Evolutionary conservation across 2,329 filamentous ascomycete species (phyloP).

Genomic region (Blumeria hordei): DNA sequence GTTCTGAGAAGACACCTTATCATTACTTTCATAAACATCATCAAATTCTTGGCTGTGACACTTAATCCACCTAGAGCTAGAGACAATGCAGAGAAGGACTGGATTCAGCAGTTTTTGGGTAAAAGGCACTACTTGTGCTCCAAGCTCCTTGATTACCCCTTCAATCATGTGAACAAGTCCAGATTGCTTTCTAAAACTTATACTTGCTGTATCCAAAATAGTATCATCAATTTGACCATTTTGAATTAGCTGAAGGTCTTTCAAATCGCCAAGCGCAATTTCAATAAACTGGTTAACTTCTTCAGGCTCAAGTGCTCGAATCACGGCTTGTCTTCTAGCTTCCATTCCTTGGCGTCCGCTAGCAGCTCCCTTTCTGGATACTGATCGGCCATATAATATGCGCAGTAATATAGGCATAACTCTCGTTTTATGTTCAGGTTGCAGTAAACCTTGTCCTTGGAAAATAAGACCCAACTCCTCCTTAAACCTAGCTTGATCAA

Average conservation of each 20-base stretch:
- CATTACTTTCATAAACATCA: constrained; percentile 14
- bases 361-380: constrained; percentile 53
- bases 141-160: constrained; percentile 64
- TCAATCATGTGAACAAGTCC: constrained; percentile 84
- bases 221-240: constrained; percentile 14
- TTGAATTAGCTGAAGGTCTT: constrained; percentile 31
- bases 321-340: constrained; percentile 53
- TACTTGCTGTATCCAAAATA: constrained; percentile 30
- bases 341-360: constrained; percentile 64
- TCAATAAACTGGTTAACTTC: constrained; percentile 64
- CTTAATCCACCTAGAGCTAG: constrained; percentile 35
- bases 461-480: constrained; percentile 85
- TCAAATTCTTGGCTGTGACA: constrained; percentile 11
- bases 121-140: constrained; percentile 45
- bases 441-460: constrained; percentile 48
- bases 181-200: constrained; percentile 56
- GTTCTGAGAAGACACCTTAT: constrained; percentile 15
- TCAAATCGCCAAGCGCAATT: constrained; percentile 53
- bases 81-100: constrained; percentile 58
- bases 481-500: constrained; percentile 79
- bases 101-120: constrained; percentile 47
- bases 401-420: constrained; percentile 73
- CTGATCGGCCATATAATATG: constrained; percentile 70
- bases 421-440: constrained; percentile 42
- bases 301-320: constrained; percentile 50